phyloP scores from a whole-genome alignment of 2,329 filamentous ascomycete genomes.

The Xylaria sp. region DNA sequence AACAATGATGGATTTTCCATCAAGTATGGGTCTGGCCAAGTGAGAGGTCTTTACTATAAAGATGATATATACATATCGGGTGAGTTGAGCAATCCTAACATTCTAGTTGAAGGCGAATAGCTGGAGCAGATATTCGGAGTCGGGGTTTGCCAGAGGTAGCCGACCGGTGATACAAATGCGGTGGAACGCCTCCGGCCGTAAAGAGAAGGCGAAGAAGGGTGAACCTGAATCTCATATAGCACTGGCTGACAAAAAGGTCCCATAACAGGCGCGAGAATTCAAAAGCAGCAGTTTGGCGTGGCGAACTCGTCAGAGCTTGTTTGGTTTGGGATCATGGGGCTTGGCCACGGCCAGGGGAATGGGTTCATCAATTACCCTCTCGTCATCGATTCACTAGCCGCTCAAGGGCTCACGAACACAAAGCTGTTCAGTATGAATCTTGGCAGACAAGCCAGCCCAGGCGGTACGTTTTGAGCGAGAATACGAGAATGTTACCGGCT shows the following conservation, averaged over 20 bases:
- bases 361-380: conserved; percentile 62
- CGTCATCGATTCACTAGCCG: conserved; percentile 60
- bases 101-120: not conserved
- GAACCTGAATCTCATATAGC: not conserved
- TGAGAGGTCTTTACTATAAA: conserved; percentile 56
- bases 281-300: conserved; percentile 62
- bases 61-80: conserved; percentile 59
- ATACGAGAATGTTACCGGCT: not conserved
- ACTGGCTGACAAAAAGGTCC: not conserved
- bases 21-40: conserved; percentile 53
- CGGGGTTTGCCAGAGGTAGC: not conserved
- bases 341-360: conserved; percentile 55
- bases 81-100: conserved; percentile 37
- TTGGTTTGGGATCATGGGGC: conserved; percentile 62
- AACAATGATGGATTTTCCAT: conserved; percentile 49
- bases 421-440: conserved; percentile 63
- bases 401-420: conserved; percentile 59
- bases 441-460: conserved; percentile 48
- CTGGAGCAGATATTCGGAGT: not conserved
- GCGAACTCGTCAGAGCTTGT: conserved; percentile 57
- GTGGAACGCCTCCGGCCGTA: too few species aligned
- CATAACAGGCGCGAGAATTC: conserved; percentile 50
- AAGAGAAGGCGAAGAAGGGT: not conserved
- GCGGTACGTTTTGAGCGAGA: conserved; percentile 40
- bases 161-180: not conserved